Base-by-base conservation (phyloP, 345 rosid species). In the Melastoma malabathricum region DNA sequence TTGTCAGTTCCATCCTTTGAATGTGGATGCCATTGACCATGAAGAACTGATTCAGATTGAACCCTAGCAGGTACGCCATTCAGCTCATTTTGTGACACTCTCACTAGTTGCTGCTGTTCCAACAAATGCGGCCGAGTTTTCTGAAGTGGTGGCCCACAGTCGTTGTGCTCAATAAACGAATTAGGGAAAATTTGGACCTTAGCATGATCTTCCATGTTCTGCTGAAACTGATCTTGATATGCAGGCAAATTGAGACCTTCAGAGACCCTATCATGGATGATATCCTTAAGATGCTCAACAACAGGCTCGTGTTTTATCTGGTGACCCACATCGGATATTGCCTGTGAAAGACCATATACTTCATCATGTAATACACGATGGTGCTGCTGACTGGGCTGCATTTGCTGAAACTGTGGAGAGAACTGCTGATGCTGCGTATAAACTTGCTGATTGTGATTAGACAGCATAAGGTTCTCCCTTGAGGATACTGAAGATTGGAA, bases 241-340 rank as follows among this genome's bases (percentile, higher is more conserved):
- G 78, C 89, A 31, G 85, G 56, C 45, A 78, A 72, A 68, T 75
- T 82, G 63, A 72, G 61, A 46, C 57, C 78, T 50, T 77, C 93
- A 48, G 86, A 58, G 54, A 72, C 59, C 70, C 79, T 88, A 18
- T 86, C 66, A 55, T 64, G 77, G 57, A 78, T 46, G 55, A 71
- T 58, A 51, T 69, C 81, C 47, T 66, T 68, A 34, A 52, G 78
- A 60, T 54, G 79, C 64, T 78, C 84, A 52, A 67, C 57, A 49
- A 70, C 86, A 57, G 90, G 78, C 71, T 84, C 95, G 57, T 34
- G 70, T 81, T 84, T 84, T 51, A 75, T 72, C 53, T 79, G 84
- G 20, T 20, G 52, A 58, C 66, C 62, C 29, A 62, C 65, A 64
- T 79, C 83, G 54, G 95, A 62, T 51, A 66, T 52, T 59, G 74